These are phyloP conservation scores for Aristolochia contorta DNA, from an alignment of 164 flowering plant genomes.

Conservation along the genomic window DNA sequence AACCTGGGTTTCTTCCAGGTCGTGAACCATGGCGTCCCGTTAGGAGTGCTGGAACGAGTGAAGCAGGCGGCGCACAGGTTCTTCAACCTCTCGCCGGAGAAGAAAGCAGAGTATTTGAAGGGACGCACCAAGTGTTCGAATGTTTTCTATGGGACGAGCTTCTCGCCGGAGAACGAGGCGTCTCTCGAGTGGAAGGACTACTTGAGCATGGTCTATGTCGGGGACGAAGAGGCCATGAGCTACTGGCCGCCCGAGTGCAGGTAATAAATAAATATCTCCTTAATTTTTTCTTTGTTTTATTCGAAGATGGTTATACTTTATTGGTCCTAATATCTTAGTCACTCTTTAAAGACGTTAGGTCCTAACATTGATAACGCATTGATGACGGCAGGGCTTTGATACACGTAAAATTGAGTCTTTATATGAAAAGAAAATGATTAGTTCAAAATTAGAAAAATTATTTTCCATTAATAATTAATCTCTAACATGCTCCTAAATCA, in stretches of 20 bases:
- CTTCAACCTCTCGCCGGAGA: slow-evolving; percentile 12
- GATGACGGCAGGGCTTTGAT: too few species aligned
- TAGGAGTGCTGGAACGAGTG: slow-evolving; percentile 6
- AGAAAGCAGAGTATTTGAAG: slow-evolving; percentile 8
- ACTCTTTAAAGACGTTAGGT: too few species aligned
- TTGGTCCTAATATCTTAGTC: too few species aligned
- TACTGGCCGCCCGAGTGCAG: slow-evolving; percentile 16
- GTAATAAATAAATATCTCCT: neutral
- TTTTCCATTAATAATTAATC: too few species aligned
- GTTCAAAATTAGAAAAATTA: too few species aligned
- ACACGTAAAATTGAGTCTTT: too few species aligned
- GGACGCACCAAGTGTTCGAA: slow-evolving; percentile 9
- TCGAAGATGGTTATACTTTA: too few species aligned
- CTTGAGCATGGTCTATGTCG: slow-evolving; percentile 14
- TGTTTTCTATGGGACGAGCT: slow-evolving; percentile 15
- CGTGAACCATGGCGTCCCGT: slow-evolving; percentile 17
- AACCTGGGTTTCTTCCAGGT: slow-evolving; percentile 17
- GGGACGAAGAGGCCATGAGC: slow-evolving; percentile 11
- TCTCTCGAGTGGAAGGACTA: slow-evolving; percentile 17
- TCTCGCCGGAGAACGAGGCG: slow-evolving; percentile 13
- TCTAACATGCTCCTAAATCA: too few species aligned
- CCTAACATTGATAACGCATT: too few species aligned
- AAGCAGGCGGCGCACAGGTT: slow-evolving; percentile 13
- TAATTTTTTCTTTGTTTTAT: neutral
- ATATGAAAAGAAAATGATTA: too few species aligned